These are phyloP conservation scores for Hemisphaericaspora nanyangensis DNA, from an alignment of 805 yeast species.

Conservation along the genomic window DNA sequence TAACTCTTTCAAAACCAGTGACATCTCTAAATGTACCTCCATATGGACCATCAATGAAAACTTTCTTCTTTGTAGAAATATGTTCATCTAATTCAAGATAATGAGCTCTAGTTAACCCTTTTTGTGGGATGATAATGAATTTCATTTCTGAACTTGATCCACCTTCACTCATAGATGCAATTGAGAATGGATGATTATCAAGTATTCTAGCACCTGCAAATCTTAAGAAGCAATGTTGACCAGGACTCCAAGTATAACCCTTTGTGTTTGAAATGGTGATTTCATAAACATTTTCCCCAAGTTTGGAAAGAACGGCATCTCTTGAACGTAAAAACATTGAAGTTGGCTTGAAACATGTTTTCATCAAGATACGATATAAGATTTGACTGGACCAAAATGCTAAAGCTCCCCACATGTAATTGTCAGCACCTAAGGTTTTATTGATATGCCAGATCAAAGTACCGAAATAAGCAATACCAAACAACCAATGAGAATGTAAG, in stretches of 20 bases:
- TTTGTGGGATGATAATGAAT: constrained; percentile 42
- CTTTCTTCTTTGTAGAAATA: constrained; percentile 21
- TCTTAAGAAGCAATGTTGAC: constrained; percentile 53
- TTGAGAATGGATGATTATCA: constrained; percentile 58
- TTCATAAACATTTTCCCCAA: constrained; percentile 23
- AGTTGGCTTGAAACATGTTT: constrained; percentile 45
- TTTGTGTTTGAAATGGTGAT: constrained; percentile 32
- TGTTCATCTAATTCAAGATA: constrained; percentile 26
- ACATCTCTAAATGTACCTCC: constrained; percentile 50
- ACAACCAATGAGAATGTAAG: constrained; percentile 50
- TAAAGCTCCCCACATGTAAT: constrained; percentile 48
- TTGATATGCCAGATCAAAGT: constrained; percentile 44
- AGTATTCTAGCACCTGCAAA: constrained; percentile 41
- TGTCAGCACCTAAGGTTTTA: constrained; percentile 28
- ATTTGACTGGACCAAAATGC: constrained; percentile 51
- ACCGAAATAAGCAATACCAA: constrained; percentile 46
- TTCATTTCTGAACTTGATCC: constrained; percentile 29
- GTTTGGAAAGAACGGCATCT: constrained; percentile 24
- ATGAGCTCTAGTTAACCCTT: constrained; percentile 43
- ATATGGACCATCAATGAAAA: constrained; percentile 54
- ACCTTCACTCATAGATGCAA: constrained; percentile 28
- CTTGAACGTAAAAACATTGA: constrained; percentile 36
- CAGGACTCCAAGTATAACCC: constrained; percentile 46
- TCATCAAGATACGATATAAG: constrained; percentile 41
- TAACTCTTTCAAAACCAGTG: constrained; percentile 40